Percentiles rank a stretch among this genome's conserved stretches.
phyloP scores from a whole-genome alignment of 768 basidiomycete species.

The Podaxis mareebaensis region DNA sequence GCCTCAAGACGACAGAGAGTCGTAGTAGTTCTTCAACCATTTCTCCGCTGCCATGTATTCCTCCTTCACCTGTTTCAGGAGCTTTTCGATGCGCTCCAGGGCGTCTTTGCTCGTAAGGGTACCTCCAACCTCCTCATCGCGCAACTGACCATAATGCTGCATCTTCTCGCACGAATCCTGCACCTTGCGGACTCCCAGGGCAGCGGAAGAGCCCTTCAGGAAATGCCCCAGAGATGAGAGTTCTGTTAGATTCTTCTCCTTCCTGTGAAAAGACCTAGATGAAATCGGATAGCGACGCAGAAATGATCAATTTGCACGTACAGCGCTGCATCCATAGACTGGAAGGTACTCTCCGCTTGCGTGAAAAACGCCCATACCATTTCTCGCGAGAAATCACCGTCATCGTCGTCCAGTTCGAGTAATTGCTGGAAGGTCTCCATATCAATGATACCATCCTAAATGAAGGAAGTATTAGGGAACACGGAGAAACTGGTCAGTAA shows the following conservation, averaged over 20 bases:
- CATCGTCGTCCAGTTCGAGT: constrained; percentile 90
- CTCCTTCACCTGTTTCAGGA: constrained; percentile 59
- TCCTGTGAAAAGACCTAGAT: constrained; percentile 37
- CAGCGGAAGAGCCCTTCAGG: constrained; percentile 96
- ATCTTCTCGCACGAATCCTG: constrained; percentile 87
- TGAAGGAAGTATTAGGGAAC: constrained; percentile 14
- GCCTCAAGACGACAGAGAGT: neutral
- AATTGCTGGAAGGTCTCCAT: constrained; percentile 84
- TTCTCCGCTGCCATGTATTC: constrained; percentile 71
- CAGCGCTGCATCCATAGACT: constrained; percentile 76
- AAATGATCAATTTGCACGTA: constrained; percentile 43
- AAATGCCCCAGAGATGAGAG: constrained; percentile 88
- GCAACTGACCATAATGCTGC: constrained; percentile 78
- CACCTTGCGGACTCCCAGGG: constrained; percentile 82
- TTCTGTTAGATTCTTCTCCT: constrained; percentile 54
- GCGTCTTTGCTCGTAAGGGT: constrained; percentile 51
- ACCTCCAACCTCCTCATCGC: constrained; percentile 52
- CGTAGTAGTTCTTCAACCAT: constrained; percentile 58
- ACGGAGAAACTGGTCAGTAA: neutral
- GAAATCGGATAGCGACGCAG: neutral
- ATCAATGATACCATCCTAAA: constrained; percentile 53
- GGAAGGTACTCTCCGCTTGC: constrained; percentile 78
- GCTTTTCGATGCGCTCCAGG: constrained; percentile 52
- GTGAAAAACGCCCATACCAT: constrained; percentile 83
- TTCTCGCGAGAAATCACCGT: constrained; percentile 63